These are phyloP conservation scores for Aspergillus olivimuriae DNA, from an alignment of 495 filamentous ascomycete species.

Conservation along the genomic window DNA sequence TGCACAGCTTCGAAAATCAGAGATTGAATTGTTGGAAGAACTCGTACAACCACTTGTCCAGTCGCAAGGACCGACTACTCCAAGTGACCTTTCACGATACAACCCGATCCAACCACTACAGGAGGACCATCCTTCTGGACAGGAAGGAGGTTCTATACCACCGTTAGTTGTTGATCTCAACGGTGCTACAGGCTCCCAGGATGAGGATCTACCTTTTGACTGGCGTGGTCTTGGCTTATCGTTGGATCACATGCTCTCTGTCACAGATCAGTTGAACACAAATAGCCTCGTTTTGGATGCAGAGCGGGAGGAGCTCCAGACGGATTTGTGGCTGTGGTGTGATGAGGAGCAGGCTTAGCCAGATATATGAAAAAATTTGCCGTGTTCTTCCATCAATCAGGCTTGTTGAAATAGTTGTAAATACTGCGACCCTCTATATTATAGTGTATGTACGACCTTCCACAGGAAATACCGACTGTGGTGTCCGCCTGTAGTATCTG, in stretches of 20 bases:
- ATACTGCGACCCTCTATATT: no score
- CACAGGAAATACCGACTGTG: no score
- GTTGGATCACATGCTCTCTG: slow-evolving; percentile 17
- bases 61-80: neutral
- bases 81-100: neutral
- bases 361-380: neutral
- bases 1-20: slow-evolving; percentile 24
- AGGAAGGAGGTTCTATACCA: neutral
- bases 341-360: slow-evolving; percentile 1
- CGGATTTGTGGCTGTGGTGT: slow-evolving; percentile 19
- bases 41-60: slow-evolving; percentile 10
- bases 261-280: slow-evolving; percentile 14
- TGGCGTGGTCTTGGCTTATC: slow-evolving; percentile 18
- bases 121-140: neutral
- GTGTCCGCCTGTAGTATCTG: no score
- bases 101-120: slow-evolving; percentile 1
- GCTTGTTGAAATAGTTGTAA: neutral
- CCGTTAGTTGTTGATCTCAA: neutral
- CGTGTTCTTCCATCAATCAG: neutral
- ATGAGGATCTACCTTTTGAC: slow-evolving; percentile 12
- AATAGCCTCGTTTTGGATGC: slow-evolving; percentile 11
- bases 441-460: no score
- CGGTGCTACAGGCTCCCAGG: neutral
- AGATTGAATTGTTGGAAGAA: slow-evolving; percentile 23
- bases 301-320: slow-evolving; percentile 10